Percentiles rank a stretch among this genome's conserved stretches.
phyloP scores from a whole-genome alignment of 2,329 filamentous ascomycete species.

The Chaetomium sp. region DNA sequence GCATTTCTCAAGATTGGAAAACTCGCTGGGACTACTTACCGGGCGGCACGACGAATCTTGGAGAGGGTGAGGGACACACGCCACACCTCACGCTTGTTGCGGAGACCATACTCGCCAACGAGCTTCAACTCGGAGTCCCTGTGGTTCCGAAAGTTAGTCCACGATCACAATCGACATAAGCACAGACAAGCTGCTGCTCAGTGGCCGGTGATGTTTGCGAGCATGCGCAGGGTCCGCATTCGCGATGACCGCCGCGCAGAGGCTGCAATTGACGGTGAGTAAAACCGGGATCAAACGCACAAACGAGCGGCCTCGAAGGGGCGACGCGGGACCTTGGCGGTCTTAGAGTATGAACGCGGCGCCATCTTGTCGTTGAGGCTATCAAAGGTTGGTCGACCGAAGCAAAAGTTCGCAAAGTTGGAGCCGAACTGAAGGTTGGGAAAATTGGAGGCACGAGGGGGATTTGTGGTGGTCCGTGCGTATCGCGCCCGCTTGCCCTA shows the following conservation, averaged over 20 bases:
- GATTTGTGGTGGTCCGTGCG: slow-evolving; percentile 37
- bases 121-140: slow-evolving; percentile 99
- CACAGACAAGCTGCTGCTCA: slow-evolving; percentile 97
- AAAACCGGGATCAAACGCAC: slow-evolving; percentile 61
- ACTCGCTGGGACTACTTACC: slow-evolving; percentile 60
- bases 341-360: slow-evolving; percentile 89
- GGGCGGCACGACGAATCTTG: slow-evolving; percentile 99
- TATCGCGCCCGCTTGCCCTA: slow-evolving; percentile 33
- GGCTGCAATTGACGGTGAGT: slow-evolving; percentile 49
- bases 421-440: slow-evolving; percentile 14
- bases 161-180: slow-evolving; percentile 83
- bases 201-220: slow-evolving; percentile 71
- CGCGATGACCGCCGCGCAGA: slow-evolving; percentile 79
- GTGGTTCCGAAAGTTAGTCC: slow-evolving; percentile 65
- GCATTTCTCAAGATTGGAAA: background rate
- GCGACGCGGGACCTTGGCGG: slow-evolving; percentile 93
- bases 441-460: slow-evolving; percentile 33
- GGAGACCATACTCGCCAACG: slow-evolving; percentile 99
- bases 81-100: slow-evolving; percentile 99
- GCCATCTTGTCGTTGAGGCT: slow-evolving; percentile 44
- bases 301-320: slow-evolving; percentile 99
- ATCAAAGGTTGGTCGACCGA: slow-evolving; percentile 34
- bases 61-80: slow-evolving; percentile 98
- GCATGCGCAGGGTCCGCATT: slow-evolving; percentile 30
- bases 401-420: slow-evolving; percentile 29